Percentiles rank a stretch among this genome's conserved stretches.
These are phyloP conservation scores for Pseudoturritis turrita DNA, from an alignment of 345 rosid species.

Conservation along the genomic window DNA sequence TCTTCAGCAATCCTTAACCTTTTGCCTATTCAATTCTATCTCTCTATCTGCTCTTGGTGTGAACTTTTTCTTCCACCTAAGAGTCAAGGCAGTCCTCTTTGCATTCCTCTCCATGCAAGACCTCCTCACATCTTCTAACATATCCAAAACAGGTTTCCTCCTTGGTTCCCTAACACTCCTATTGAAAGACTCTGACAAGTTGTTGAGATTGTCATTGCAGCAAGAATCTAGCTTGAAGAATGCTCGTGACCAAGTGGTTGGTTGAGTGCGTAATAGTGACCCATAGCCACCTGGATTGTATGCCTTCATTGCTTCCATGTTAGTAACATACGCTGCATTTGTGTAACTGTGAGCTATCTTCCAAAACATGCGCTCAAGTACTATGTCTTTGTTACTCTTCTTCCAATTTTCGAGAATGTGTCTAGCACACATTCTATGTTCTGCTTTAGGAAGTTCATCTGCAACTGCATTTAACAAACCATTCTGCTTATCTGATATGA, in stretches of 20 bases:
- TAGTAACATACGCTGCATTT: background rate
- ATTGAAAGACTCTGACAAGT: background rate
- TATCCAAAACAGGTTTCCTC: background rate
- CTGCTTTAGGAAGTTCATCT: background rate
- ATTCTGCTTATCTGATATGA: background rate
- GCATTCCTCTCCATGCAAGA: background rate
- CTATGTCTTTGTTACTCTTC: background rate
- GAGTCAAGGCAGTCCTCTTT: background rate
- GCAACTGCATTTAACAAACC: background rate
- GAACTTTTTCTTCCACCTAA: background rate
- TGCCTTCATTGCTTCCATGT: background rate
- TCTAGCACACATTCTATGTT: background rate
- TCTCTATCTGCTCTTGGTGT: background rate
- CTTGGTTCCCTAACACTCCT: background rate
- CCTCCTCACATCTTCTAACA: background rate
- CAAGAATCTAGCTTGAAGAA: background rate
- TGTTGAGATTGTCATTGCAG: conserved; percentile 4
- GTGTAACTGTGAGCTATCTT: background rate
- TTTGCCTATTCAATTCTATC: background rate
- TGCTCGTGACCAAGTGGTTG: background rate
- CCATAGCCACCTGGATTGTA: background rate
- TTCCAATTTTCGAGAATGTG: background rate
- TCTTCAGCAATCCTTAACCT: background rate
- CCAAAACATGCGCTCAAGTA: background rate
- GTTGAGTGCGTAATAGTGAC: background rate